Conservation (phyloP, 2,329 filamentous ascomycete genomes). For the Alternaria triticimaculans region DNA sequence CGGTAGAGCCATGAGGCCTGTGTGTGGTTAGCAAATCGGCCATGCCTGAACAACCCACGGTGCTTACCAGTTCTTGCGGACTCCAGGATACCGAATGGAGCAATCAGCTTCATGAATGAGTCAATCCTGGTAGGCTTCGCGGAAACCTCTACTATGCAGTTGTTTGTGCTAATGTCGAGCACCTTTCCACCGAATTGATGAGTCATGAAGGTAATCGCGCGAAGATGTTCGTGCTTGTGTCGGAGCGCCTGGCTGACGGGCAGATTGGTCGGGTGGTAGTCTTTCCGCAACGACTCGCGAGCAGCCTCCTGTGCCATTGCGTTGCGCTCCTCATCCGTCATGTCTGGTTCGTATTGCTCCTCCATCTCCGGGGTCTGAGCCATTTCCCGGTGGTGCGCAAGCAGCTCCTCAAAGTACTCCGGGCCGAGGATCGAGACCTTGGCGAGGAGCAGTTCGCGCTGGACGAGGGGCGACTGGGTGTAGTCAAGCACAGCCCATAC, state of each 20-base stretch:
- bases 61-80: conserved; percentile 82
- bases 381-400: conserved; percentile 95
- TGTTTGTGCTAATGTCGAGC: conserved; percentile 95
- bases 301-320: conserved; percentile 45
- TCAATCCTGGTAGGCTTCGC: conserved; percentile 94
- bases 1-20: conserved; percentile 90
- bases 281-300: conserved; percentile 54
- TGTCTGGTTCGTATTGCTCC: conserved; percentile 29
- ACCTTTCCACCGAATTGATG: conserved; percentile 99
- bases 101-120: conserved; percentile 94
- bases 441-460: conserved; percentile 91
- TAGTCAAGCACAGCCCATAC: conserved; percentile 99
- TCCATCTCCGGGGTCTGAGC: conserved; percentile 56
- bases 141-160: conserved; percentile 96
- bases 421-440: conserved; percentile 97
- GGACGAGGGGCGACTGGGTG: conserved; percentile 87
- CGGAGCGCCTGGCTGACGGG: conserved; percentile 86
- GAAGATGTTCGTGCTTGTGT: conserved; percentile 96
- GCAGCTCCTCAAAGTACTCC: conserved; percentile 97
- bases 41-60: conserved; percentile 8
- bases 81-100: conserved; percentile 94
- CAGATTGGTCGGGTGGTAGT: conserved; percentile 90
- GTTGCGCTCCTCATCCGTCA: conserved; percentile 43
- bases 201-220: conserved; percentile 93
- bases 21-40: conserved; percentile 16